Conservation (phyloP, 116 monocot species). For the Papilionanthe hybrid region DNA sequence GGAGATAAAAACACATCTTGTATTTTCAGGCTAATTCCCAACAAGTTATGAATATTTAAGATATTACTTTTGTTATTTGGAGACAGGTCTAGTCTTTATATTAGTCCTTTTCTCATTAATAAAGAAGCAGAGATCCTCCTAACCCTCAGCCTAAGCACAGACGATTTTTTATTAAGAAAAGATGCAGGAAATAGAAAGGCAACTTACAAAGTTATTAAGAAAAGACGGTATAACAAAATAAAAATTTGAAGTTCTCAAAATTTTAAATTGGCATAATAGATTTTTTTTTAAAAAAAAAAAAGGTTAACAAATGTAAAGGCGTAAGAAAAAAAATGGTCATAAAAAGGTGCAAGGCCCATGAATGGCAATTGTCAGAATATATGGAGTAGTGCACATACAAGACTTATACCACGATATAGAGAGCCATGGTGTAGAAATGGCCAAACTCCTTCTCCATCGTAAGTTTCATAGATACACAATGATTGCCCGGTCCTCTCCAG, state of each 20-base stretch:
- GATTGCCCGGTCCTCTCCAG: constrained; percentile 74
- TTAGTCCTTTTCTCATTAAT: too few relatives aligned
- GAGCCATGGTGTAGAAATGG: constrained; percentile 83
- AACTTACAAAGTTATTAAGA: background rate
- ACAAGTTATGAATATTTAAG: too few relatives aligned
- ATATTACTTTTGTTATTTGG: too few relatives aligned
- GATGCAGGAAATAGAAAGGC: background rate
- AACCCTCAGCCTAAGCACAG: too few relatives aligned
- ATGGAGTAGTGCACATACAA: constrained; percentile 39
- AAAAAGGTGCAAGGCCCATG: background rate
- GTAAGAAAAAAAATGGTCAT: background rate
- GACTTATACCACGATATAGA: constrained; percentile 80
- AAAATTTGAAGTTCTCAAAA: background rate
- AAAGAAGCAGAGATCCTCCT: too few relatives aligned
- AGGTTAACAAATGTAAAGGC: background rate
- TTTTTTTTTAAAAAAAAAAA: background rate
- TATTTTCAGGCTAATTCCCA: too few relatives aligned
- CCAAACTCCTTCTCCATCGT: constrained; percentile 69
- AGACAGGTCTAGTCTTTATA: too few relatives aligned
- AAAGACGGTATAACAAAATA: background rate
- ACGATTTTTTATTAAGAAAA: background rate
- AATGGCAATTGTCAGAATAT: background rate
- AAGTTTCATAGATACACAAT: constrained; percentile 88
- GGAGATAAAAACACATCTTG: too few relatives aligned
- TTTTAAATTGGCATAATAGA: background rate